Conservation (phyloP, 2,329 filamentous ascomycete genomes). For the Pyrenochaeta sp. region DNA sequence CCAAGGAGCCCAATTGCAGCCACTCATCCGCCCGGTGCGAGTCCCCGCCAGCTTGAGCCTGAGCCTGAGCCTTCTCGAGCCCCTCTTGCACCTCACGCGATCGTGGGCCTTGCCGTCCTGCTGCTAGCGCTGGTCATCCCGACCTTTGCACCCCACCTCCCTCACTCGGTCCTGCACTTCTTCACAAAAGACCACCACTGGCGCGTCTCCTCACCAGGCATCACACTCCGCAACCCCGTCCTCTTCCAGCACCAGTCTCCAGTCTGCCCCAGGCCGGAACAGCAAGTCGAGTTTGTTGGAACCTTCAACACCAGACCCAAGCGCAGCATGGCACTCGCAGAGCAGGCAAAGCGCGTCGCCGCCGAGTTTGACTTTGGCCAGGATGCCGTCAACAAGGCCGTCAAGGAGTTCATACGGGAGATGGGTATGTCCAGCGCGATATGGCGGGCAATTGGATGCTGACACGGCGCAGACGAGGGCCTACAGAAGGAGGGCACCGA, state of each 20-base stretch:
- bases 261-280: slow-evolving; percentile 39
- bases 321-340: slow-evolving; percentile 62
- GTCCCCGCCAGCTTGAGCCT: slow-evolving; percentile 13
- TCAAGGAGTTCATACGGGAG: slow-evolving; percentile 85
- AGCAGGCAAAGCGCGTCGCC: slow-evolving; percentile 81
- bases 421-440: slow-evolving; percentile 66
- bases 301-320: slow-evolving; percentile 47
- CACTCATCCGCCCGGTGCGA: slow-evolving; percentile 19
- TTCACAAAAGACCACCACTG: slow-evolving; percentile 32
- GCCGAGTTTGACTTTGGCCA: slow-evolving; percentile 86
- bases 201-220: slow-evolving; percentile 29
- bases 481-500: slow-evolving; percentile 79
- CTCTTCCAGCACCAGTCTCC: slow-evolving; percentile 34
- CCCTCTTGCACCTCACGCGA: slow-evolving; percentile 30
- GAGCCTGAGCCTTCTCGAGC: slow-evolving; percentile 15
- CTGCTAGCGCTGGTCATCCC: slow-evolving; percentile 45
- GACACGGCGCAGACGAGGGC: slow-evolving; percentile 72
- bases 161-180: slow-evolving; percentile 39
- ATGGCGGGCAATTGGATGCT: slow-evolving; percentile 10
- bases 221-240: slow-evolving; percentile 36
- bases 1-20: slow-evolving; percentile 23
- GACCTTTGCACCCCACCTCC: slow-evolving; percentile 48
- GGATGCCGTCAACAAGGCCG: slow-evolving; percentile 79
- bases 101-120: slow-evolving; percentile 41
- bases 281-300: slow-evolving; percentile 37